Percentiles rank a stretch among this genome's conserved stretches.
Evolutionary conservation across 768 basidiomycete species (phyloP).

Genomic region (Amanita subjunquillea): DNA sequence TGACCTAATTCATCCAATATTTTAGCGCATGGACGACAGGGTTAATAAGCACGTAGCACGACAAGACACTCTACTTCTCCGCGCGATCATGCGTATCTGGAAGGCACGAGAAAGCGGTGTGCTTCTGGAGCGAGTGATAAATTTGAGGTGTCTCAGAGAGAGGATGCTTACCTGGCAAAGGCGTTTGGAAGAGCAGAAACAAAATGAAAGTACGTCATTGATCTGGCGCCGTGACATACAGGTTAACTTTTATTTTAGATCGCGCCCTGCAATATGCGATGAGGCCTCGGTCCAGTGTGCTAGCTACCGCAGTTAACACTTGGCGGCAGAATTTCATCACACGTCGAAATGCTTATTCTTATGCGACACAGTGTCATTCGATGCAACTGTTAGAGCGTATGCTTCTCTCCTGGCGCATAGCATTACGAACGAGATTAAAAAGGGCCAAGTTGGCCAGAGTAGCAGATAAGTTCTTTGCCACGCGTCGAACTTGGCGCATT

Average conservation of each 20-base stretch:
- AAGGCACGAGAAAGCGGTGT: conserved; percentile 55
- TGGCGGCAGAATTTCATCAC: conserved; percentile 35
- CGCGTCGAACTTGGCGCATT: conserved; percentile 33
- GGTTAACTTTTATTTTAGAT: conserved; percentile 19
- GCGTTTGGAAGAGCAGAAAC: conserved; percentile 26
- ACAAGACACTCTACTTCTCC: conserved; percentile 47
- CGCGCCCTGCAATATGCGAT: conserved; percentile 38
- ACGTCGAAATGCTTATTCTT: conserved; percentile 34
- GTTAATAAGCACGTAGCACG: conserved; percentile 46
- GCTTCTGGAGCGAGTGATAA: conserved; percentile 43
- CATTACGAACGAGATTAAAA: conserved; percentile 38
- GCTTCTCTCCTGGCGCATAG: conserved; percentile 46
- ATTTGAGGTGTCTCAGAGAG: conserved; percentile 31
- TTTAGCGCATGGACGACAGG: conserved; percentile 43
- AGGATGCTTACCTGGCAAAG: conserved; percentile 42
- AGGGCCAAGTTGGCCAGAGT: conserved; percentile 43
- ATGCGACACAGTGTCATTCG: conserved; percentile 41
- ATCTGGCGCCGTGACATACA: neutral
- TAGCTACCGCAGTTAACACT: conserved; percentile 24
- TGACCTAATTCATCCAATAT: neutral
- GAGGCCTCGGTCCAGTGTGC: conserved; percentile 30
- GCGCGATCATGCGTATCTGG: conserved; percentile 55
- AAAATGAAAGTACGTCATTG: conserved; percentile 33
- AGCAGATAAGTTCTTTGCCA: conserved; percentile 40
- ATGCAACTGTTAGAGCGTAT: conserved; percentile 26